Evolutionary conservation across 805 yeast genomes (phyloP), one percentile per base, ranked within the genome.

Genomic region (Pichia insulana): DNA sequence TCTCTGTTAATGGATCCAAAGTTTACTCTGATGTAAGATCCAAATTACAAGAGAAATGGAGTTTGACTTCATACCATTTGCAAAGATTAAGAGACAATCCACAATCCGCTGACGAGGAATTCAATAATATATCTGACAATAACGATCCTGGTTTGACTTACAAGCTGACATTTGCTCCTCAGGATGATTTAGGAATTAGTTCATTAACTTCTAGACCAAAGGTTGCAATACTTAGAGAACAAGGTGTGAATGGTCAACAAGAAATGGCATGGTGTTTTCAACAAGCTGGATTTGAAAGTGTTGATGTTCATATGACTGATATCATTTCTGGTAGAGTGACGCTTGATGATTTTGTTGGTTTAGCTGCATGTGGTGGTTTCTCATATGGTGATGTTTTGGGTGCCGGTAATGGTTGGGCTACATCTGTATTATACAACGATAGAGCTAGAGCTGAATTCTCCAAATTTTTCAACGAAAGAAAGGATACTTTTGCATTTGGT

Each of bases 381-480:
- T 87, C 97, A 2, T 92, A 89, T 58, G 98, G 98, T 72, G 98
- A 92, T 65, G 98, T 92, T 38, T 71, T 92, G 46, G 98, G 98
- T 53, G 98, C 98, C 30, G 98, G 96, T 60, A 83, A 90, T 41
- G 98, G 98, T 45, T 92, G 98, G 98, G 98, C 98, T 45, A 88
- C 87, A 58, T 86, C 97, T 15, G 95, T 92, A 9, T 67, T 92
- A 51, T 88, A 80, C 74, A 83, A 90, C 59, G 85, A 77, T 30
- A 69, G 66, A 42, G 83, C 90, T 30, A 78, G 92, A 59, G 56
- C 70, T 22, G 89, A 86, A 67, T 92, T 92, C 62, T 64, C 68
- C 50, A 72, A 67, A 39, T 92, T 92, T 64, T 92, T 92, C 77
- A 79, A 80, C 56, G 83, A 77, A 42, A 80, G 98, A 65, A 69